These are phyloP conservation scores for Begonia fuchsioides DNA, from an alignment of 306 rosid species.

Conservation along the genomic window DNA sequence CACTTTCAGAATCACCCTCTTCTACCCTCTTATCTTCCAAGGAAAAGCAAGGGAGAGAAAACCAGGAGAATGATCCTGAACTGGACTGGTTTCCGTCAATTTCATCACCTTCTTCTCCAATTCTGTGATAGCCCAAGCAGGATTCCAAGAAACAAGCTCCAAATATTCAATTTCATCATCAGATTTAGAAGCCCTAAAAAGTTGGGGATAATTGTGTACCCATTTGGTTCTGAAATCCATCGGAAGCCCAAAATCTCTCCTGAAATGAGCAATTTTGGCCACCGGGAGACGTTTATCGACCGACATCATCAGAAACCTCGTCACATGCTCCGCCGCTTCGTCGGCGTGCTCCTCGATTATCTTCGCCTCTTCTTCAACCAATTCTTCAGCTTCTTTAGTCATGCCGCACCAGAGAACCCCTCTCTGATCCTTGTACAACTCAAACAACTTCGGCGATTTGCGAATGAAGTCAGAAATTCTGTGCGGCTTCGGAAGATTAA, in stretches of 20 bases:
- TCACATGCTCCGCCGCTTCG: conserved; percentile 52
- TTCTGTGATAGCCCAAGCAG: conserved; percentile 71
- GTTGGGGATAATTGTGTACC: conserved; percentile 53
- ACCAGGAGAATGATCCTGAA: conserved; percentile 20
- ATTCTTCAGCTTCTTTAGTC: conserved; percentile 37
- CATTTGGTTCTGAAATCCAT: conserved; percentile 32
- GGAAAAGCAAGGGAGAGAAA: conserved; percentile 34
- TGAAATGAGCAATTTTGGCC: conserved; percentile 43
- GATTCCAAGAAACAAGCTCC: conserved; percentile 74
- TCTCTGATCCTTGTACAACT: conserved; percentile 35
- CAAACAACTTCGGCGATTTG: conserved; percentile 49
- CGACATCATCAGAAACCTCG: conserved; percentile 70
- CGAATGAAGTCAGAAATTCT: conserved; percentile 54
- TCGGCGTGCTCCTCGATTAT: conserved; percentile 26
- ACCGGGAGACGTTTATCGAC: conserved; percentile 43
- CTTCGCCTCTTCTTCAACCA: conserved; percentile 39
- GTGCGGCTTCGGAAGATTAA: conserved; percentile 68
- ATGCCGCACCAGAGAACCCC: conserved; percentile 63
- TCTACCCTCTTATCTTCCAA: conserved; percentile 27
- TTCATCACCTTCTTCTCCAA: conserved; percentile 48
- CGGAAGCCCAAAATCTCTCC: conserved; percentile 39
- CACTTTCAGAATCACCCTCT: conserved; percentile 27
- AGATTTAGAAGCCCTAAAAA: conserved; percentile 30
- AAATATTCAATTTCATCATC: conserved; percentile 46
- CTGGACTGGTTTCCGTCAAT: conserved; percentile 6